Evolutionary conservation across 306 rosid genomes (phyloP).

Genomic region (Gastrolobium villosum): DNA sequence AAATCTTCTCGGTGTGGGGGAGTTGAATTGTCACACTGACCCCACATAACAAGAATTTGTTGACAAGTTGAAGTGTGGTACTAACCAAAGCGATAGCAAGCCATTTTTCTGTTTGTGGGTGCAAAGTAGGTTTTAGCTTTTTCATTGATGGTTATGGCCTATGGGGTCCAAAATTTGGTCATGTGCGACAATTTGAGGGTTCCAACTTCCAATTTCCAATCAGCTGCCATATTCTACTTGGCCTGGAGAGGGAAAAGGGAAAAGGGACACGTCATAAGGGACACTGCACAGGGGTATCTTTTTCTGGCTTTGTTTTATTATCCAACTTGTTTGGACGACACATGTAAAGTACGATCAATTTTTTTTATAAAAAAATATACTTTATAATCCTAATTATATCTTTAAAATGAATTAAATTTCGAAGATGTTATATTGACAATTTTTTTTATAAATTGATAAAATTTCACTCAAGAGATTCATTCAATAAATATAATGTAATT

Average conservation of each 20-base stretch:
- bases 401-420: too few species aligned
- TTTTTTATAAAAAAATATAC: too few species aligned
- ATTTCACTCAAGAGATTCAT: too few species aligned
- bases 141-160: slow-evolving; percentile 17
- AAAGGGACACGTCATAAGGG: background rate
- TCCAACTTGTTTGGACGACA: background rate
- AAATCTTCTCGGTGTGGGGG: too few species aligned
- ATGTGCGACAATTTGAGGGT: background rate
- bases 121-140: slow-evolving; percentile 30
- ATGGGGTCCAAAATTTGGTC: slow-evolving; percentile 35
- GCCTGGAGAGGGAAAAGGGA: background rate
- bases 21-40: background rate
- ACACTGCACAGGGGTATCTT: background rate
- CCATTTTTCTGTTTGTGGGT: slow-evolving; percentile 12
- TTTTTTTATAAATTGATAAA: too few species aligned
- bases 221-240: slow-evolving; percentile 2
- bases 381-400: too few species aligned
- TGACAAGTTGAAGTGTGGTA: slow-evolving; percentile 30
- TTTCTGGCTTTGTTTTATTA: slow-evolving; percentile 15
- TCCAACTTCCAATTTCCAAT: background rate
- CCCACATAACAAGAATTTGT: slow-evolving; percentile 4
- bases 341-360: background rate
- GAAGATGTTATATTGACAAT: too few species aligned
- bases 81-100: slow-evolving; percentile 8
- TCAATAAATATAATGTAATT: too few species aligned